phyloP scores from a whole-genome alignment of 164 flowering plant genomes.

The Amborella trichopoda region DNA sequence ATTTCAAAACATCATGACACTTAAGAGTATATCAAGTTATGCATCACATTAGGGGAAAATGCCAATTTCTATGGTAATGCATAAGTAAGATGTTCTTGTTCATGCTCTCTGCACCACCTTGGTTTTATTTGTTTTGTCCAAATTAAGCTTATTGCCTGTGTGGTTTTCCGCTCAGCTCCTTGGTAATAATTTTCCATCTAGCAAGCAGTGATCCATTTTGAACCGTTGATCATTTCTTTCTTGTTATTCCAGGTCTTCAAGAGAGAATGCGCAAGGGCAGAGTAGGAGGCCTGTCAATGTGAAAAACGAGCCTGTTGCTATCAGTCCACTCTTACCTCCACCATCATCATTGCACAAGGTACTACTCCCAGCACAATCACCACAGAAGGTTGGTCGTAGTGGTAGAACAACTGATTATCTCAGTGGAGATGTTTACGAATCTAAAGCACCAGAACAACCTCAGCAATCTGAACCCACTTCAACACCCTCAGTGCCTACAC shows the following conservation, averaged over 20 bases:
- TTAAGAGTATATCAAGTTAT: no score
- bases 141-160: no score
- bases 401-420: conserved; percentile 48
- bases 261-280: conserved; percentile 35
- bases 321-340: conserved; percentile 66
- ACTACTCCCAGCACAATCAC: conserved; percentile 84
- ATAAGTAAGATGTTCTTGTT: no score
- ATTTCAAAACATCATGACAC: no score
- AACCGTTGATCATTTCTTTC: not conserved
- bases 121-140: no score
- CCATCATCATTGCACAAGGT: conserved; percentile 74
- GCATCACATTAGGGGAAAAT: no score
- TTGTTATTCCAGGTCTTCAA: conserved; percentile 40
- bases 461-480: no score
- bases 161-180: no score
- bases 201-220: no score
- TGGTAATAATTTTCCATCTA: no score
- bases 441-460: conserved; percentile 27
- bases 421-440: conserved; percentile 38
- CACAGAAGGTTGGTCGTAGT: conserved; percentile 31
- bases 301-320: conserved; percentile 18
- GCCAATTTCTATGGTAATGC: no score
- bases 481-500: not conserved
- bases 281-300: conserved; percentile 24
- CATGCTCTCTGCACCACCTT: no score